Conservation (phyloP, 2,329 filamentous ascomycete genomes). For the Sporothrix euskadiensis region DNA sequence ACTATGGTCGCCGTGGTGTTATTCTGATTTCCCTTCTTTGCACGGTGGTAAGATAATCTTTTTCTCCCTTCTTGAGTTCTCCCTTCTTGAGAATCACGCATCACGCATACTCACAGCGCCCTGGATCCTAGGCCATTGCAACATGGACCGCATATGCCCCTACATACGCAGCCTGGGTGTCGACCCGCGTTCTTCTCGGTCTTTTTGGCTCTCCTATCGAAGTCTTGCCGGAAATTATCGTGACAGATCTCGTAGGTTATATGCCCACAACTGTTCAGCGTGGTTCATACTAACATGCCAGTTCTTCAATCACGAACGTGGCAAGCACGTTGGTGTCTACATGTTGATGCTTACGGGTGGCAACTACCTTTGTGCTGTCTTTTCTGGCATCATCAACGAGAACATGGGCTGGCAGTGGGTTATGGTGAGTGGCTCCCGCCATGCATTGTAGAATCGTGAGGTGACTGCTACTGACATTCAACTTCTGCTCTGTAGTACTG, state of each 20-base stretch:
- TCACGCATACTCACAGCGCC: too few relatives aligned
- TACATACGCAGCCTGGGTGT: slow-evolving; percentile 47
- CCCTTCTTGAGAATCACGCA: too few relatives aligned
- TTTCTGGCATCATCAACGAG: slow-evolving; percentile 53
- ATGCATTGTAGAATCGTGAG: too few relatives aligned
- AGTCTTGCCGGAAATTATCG: slow-evolving; percentile 46
- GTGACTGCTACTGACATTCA: too few relatives aligned
- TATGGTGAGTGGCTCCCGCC: slow-evolving; percentile 37
- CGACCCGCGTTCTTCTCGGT: slow-evolving; percentile 47
- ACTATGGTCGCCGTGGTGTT: slow-evolving; percentile 43
- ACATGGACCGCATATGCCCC: slow-evolving; percentile 44
- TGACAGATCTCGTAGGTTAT: slow-evolving; percentile 29
- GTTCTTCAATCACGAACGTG: slow-evolving; percentile 36
- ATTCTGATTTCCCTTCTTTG: slow-evolving; percentile 36
- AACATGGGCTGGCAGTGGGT: slow-evolving; percentile 53
- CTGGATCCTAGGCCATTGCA: slow-evolving; percentile 34
- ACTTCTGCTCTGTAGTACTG: slow-evolving; percentile 36
- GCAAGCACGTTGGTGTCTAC: slow-evolving; percentile 47
- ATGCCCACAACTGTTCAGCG: too few relatives aligned
- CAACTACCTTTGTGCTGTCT: slow-evolving; percentile 50
- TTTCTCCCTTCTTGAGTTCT: too few relatives aligned
- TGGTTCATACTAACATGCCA: not conserved
- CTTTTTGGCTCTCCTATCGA: slow-evolving; percentile 50
- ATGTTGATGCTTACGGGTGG: slow-evolving; percentile 46
- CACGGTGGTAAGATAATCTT: slow-evolving; percentile 30